A percentile compares a stretch with the other conserved stretches of the same genome.
Evolutionary conservation across 2,329 filamentous ascomycete species (phyloP).

Genomic region (Dactylellina drechsleri): DNA sequence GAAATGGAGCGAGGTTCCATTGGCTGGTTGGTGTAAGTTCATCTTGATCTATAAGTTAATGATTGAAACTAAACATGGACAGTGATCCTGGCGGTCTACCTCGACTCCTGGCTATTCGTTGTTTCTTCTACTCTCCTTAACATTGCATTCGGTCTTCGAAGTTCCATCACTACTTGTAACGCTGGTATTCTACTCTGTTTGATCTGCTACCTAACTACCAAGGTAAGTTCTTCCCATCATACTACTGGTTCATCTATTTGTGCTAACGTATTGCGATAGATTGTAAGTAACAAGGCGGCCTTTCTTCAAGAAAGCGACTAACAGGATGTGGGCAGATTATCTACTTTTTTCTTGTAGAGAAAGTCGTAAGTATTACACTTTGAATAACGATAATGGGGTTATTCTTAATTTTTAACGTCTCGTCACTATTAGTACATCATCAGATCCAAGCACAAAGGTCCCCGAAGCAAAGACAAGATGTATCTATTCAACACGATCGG

Average conservation of each 20-base stretch:
- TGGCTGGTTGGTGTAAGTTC: constrained; percentile 50
- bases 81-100: constrained; percentile 72
- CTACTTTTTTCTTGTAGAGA: constrained; percentile 74
- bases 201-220: constrained; percentile 72
- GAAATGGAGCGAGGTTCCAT: constrained; percentile 42
- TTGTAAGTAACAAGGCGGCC: constrained; percentile 58
- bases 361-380: constrained; percentile 65
- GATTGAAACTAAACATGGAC: background rate
- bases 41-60: background rate
- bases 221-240: constrained; percentile 63
- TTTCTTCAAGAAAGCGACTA: constrained; percentile 2
- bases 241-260: background rate
- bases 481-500: constrained; percentile 72
- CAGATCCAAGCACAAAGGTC: constrained; percentile 65
- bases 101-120: constrained; percentile 71
- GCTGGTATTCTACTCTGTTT: constrained; percentile 71
- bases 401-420: constrained; percentile 1
- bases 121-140: constrained; percentile 69
- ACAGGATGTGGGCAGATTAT: constrained; percentile 64
- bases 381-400: background rate
- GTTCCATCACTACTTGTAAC: constrained; percentile 66
- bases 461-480: constrained; percentile 68
- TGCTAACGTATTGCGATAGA: constrained; percentile 56
- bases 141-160: constrained; percentile 69
- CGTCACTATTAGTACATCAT: constrained; percentile 65